Base-by-base conservation (phyloP, 2,329 filamentous ascomycete genomes). In the Aspergillus transmontanensis region DNA sequence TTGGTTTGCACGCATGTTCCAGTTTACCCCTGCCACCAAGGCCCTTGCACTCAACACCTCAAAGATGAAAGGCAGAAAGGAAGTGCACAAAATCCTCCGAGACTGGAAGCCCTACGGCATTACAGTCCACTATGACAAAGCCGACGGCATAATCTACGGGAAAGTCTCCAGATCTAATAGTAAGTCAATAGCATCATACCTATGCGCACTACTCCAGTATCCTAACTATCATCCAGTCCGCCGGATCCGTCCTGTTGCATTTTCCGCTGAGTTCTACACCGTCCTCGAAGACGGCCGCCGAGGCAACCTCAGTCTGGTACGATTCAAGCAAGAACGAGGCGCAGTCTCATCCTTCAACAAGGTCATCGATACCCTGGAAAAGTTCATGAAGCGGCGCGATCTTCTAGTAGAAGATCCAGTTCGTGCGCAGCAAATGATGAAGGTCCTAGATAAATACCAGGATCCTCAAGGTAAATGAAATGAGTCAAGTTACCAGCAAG, bases 291-390 rank as follows among this genome's bases (percentile, higher is more conserved):
- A 95, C 73, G 92, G 92, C 55, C 89, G 87, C 71, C 89, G 88
- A 67, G 89, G 87, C 53, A 89, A 89, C 54, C 85, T 97, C 59
- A 91, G 90, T 75, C 88, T 97, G 67, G 88, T 92, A 34, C 90
- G 92, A 41, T 92, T 97, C 76, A 94, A 91, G 1, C 94, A 97
- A 73, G 93, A 95, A 73, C 89, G 89, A 62, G 95, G 94, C n/a
- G 94, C 94, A 1, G 93, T 92, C 43, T 95, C 90, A 71, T 95
- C 91, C 69, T 96, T 98, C 80, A 86, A 92, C 75, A 89, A 88
- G 73, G 91, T 97, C 11, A 86, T 96, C 30, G 90, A 93, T 63
- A 90, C 90, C 3, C 83, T 97, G 70, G 85, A 89, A 68, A 83
- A 86, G 23, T 86, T 92, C 19, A 88, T 96, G 75, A 84, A 83